Conservation (phyloP, 345 rosid genomes). For the Streptanthus diversifolius region DNA sequence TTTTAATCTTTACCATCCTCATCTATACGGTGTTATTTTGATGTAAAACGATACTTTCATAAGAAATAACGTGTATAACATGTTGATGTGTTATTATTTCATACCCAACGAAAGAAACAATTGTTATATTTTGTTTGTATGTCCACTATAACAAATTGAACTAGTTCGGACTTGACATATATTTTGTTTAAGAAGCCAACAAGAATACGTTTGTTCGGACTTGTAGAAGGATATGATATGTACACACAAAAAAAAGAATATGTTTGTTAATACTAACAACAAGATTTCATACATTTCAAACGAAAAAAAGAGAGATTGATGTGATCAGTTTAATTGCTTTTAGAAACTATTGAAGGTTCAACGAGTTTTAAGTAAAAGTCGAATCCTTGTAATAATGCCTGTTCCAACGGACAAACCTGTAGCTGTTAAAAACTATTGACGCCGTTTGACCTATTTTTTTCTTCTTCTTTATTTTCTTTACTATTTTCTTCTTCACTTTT, state of each 20-base stretch:
- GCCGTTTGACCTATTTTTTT: neutral
- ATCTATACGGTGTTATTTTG: neutral
- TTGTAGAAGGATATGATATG: neutral
- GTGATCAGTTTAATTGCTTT: slow-evolving; percentile 25
- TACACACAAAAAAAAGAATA: neutral
- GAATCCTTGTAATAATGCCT: slow-evolving; percentile 16
- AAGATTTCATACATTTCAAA: slow-evolving; percentile 11
- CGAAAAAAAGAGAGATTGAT: slow-evolving; percentile 11
- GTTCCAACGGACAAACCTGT: slow-evolving; percentile 22
- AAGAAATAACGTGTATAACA: neutral
- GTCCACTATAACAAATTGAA: neutral
- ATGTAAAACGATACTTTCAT: neutral
- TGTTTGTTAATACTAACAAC: neutral
- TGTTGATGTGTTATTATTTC: neutral
- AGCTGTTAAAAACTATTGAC: neutral
- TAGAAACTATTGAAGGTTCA: slow-evolving; percentile 22
- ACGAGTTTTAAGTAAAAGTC: slow-evolving; percentile 27
- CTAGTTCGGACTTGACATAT: neutral
- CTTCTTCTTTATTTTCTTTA: neutral
- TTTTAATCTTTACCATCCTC: neutral
- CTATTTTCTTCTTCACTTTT: neutral
- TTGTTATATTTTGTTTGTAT: neutral
- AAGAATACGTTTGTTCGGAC: neutral
- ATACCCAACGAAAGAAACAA: neutral
- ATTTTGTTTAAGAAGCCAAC: neutral